Evolutionary conservation across 1,139 yeast species (phyloP).

Genomic region (Kodamaea plutei): DNA sequence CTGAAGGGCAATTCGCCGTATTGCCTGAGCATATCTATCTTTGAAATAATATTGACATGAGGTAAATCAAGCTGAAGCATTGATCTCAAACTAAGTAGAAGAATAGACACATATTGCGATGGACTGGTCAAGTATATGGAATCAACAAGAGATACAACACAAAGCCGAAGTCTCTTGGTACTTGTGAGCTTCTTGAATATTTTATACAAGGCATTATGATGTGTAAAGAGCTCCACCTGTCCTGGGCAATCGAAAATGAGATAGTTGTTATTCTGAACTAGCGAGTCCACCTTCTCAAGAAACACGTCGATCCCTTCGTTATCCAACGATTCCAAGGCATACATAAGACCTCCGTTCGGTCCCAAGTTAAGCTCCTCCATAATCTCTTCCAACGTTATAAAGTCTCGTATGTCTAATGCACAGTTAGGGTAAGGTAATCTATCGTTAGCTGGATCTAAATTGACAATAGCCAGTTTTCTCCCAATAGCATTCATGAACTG

Average conservation of each 20-base stretch:
- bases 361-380: constrained; percentile 82
- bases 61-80: constrained; percentile 47
- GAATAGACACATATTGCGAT: constrained; percentile 82
- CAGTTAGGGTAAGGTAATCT: constrained; percentile 67
- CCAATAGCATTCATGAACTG: constrained; percentile 95
- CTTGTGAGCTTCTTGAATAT: constrained; percentile 36
- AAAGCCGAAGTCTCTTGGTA: constrained; percentile 63
- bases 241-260: constrained; percentile 82
- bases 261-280: constrained; percentile 61
- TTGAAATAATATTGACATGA: constrained; percentile 59
- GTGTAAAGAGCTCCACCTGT: constrained; percentile 47
- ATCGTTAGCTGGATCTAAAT: constrained; percentile 95
- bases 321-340: constrained; percentile 70
- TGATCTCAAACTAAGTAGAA: constrained; percentile 73
- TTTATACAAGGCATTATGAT: constrained; percentile 36
- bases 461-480: constrained; percentile 73
- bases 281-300: constrained; percentile 50
- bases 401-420: constrained; percentile 84
- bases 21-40: constrained; percentile 73
- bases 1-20: constrained; percentile 65
- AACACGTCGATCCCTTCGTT: constrained; percentile 50
- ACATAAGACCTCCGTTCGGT: constrained; percentile 93
- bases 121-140: constrained; percentile 83
- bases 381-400: constrained; percentile 79
- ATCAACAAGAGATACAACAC: constrained; percentile 85